Percentiles rank a stretch among this genome's conserved stretches.
Evolutionary conservation across 2,329 filamentous ascomycete genomes (phyloP).

Genomic region (Hymenoscyphus fructigenus): DNA sequence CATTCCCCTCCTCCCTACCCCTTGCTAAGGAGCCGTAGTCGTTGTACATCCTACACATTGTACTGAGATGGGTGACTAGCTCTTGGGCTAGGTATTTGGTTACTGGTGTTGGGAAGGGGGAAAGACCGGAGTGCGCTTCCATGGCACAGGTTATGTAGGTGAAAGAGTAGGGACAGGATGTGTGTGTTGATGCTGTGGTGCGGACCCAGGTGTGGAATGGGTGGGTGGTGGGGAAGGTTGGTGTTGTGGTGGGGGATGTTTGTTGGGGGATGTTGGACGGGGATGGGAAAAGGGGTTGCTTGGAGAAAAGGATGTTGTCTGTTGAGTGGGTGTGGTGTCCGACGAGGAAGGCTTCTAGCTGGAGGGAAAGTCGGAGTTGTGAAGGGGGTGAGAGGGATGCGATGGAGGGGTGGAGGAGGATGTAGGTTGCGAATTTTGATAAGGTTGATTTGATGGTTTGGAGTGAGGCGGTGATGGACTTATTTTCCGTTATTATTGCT

Average conservation of each 20-base stretch:
- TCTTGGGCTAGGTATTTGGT: slow-evolving; percentile 4
- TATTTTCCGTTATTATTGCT: too few species aligned
- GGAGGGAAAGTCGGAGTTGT: too few species aligned
- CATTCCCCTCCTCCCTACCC: background rate
- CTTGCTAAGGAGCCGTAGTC: slow-evolving; percentile 8
- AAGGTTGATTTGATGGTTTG: too few species aligned
- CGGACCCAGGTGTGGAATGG: background rate
- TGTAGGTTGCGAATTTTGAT: too few species aligned
- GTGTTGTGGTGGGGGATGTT: background rate
- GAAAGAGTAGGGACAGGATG: slow-evolving; percentile 15
- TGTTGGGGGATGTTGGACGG: too few species aligned
- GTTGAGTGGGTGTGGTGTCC: too few species aligned
- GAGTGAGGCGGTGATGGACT: too few species aligned
- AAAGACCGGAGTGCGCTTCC: background rate
- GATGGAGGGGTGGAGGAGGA: too few species aligned
- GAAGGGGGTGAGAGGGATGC: too few species aligned
- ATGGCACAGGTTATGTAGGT: background rate
- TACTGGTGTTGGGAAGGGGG: background rate
- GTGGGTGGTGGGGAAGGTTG: background rate
- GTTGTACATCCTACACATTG: slow-evolving; percentile 6
- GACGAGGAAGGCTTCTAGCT: too few species aligned
- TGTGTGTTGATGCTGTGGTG: slow-evolving; percentile 9
- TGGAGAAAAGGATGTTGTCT: too few species aligned
- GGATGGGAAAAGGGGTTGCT: too few species aligned
- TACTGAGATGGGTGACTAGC: background rate